phyloP scores from a whole-genome alignment of 306 rosid species.

The Begonia fuchsioides region DNA sequence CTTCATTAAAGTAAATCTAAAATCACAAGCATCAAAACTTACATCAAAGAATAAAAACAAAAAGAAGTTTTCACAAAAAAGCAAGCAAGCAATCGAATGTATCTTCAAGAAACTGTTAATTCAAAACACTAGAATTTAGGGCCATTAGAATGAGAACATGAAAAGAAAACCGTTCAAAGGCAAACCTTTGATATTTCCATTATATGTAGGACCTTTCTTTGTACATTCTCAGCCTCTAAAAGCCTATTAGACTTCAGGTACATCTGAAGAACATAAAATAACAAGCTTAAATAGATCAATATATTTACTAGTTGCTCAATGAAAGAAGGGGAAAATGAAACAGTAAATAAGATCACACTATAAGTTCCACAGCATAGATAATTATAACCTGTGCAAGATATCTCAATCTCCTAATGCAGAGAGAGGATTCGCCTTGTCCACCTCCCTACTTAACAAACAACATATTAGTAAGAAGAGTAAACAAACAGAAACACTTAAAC shows the following conservation, averaged over 20 bases:
- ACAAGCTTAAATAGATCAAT: no score
- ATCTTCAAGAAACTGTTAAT: neutral
- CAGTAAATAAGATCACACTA: neutral
- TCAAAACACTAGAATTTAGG: neutral
- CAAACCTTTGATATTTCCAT: constrained; percentile 72
- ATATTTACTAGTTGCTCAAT: no score
- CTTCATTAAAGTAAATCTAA: neutral
- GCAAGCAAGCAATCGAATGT: neutral
- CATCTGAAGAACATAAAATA: constrained; percentile 21
- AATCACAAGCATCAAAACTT: neutral
- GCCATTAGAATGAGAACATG: neutral
- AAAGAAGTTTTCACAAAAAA: neutral
- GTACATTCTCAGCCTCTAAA: constrained; percentile 59
- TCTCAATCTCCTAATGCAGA: constrained; percentile 54
- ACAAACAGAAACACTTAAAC: no score
- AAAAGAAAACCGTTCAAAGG: neutral
- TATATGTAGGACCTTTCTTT: constrained; percentile 62
- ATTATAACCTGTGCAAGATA: constrained; percentile 62
- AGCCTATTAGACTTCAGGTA: constrained; percentile 46
- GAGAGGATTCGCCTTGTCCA: constrained; percentile 47
- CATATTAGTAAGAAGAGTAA: constrained; percentile 9
- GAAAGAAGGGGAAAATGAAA: neutral
- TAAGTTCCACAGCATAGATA: neutral
- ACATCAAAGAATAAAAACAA: neutral
- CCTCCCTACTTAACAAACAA: constrained; percentile 41